phyloP scores from a whole-genome alignment of 2,329 filamentous ascomycete species.

The Xylariaceae sp. region DNA sequence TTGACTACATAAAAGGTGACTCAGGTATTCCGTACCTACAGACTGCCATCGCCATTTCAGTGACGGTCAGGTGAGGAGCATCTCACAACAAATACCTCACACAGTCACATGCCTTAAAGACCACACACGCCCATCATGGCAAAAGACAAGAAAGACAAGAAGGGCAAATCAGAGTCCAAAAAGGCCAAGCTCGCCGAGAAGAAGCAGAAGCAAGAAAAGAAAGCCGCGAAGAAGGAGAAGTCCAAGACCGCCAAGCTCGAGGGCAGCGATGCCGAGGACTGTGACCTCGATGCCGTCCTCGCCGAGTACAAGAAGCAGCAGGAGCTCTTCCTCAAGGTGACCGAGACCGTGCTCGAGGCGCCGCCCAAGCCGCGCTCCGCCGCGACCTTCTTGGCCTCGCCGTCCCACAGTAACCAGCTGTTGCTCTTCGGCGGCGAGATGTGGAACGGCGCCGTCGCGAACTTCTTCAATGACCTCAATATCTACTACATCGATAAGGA shows the following conservation, averaged over 20 bases:
- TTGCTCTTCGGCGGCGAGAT: constrained; percentile 94
- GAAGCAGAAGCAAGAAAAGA: constrained; percentile 77
- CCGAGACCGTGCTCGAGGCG: constrained; percentile 64
- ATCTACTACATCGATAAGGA: constrained; percentile 74
- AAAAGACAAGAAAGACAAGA: constrained; percentile 45
- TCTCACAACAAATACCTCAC: too few relatives aligned
- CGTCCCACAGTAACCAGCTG: constrained; percentile 79
- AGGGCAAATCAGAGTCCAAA: constrained; percentile 38
- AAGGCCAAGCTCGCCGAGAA: constrained; percentile 54
- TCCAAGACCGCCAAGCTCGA: constrained; percentile 62
- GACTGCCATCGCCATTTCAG: too few relatives aligned
- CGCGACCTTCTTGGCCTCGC: constrained; percentile 76
- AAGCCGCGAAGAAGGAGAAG: constrained; percentile 81
- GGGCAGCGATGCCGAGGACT: constrained; percentile 85
- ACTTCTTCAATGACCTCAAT: constrained; percentile 62
- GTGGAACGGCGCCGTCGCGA: constrained; percentile 84
- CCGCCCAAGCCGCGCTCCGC: constrained; percentile 77
- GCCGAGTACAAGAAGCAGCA: constrained; percentile 91
- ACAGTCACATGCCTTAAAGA: too few relatives aligned
- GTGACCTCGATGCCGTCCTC: constrained; percentile 87
- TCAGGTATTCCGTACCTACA: too few relatives aligned
- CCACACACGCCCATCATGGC: constrained; percentile 34
- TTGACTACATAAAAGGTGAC: too few relatives aligned
- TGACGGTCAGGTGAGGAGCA: too few relatives aligned
- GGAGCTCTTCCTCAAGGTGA: constrained; percentile 90